Percentiles rank a stretch among this genome's conserved stretches.
These are phyloP conservation scores for Byssochlamys sp. DNA, from an alignment of 2,329 filamentous ascomycete genomes.

Conservation along the genomic window DNA sequence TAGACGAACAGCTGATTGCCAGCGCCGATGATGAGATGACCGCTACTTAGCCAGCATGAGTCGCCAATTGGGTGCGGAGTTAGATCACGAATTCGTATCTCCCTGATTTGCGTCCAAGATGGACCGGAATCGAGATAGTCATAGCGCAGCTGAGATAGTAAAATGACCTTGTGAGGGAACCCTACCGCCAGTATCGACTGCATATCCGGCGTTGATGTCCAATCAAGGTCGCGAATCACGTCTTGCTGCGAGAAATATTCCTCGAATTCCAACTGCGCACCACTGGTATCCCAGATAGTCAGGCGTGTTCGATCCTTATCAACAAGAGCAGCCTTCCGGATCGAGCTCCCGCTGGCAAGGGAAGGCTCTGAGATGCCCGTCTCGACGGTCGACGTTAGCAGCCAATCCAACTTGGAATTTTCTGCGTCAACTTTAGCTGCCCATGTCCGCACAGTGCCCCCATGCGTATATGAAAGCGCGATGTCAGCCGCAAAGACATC, in stretches of 20 bases:
- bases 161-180: constrained; percentile 72
- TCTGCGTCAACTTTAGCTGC: constrained; percentile 62
- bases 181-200: constrained; percentile 88
- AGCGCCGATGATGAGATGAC: constrained; percentile 74
- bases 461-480: constrained; percentile 70
- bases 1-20: constrained; percentile 87
- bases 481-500: constrained; percentile 80
- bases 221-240: constrained; percentile 76
- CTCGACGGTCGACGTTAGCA: constrained; percentile 70
- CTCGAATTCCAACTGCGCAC: constrained; percentile 70
- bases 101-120: constrained; percentile 77
- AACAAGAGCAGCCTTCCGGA: constrained; percentile 77
- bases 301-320: constrained; percentile 62
- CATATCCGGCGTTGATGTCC: constrained; percentile 82
- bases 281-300: constrained; percentile 84
- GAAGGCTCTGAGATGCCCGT: constrained; percentile 65
- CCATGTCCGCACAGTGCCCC: constrained; percentile 72
- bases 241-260: constrained; percentile 64
- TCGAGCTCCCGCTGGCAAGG: constrained; percentile 73
- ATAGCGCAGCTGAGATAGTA: constrained; percentile 80
- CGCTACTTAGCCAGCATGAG: constrained; percentile 79
- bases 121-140: constrained; percentile 81
- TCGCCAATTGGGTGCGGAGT: constrained; percentile 88
- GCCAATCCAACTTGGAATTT: constrained; percentile 61
- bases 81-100: constrained; percentile 69